phyloP scores from a whole-genome alignment of 1,284 basidiomycete species.

The Microbotryum silenes-acaulis region DNA sequence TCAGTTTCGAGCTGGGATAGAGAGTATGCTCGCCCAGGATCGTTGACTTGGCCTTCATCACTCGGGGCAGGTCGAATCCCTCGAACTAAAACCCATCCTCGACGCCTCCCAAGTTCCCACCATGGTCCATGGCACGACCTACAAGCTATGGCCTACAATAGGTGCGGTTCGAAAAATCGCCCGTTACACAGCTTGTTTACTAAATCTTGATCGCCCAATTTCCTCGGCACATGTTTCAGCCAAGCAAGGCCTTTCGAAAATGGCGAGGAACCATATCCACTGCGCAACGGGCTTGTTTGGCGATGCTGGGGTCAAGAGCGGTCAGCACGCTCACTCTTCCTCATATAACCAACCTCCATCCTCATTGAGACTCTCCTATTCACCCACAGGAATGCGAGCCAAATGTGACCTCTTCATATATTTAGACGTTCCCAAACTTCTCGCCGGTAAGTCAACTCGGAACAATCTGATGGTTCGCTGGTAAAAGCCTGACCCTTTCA shows the following conservation, averaged over 20 bases:
- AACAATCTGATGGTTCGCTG: background rate
- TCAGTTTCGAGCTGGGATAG: slow-evolving; percentile 36
- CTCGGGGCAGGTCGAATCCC: slow-evolving; percentile 50
- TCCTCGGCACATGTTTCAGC: slow-evolving; percentile 41
- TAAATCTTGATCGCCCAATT: background rate
- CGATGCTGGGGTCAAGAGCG: slow-evolving; percentile 59
- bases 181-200: no score
- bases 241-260: slow-evolving; percentile 65
- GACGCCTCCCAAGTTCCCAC: slow-evolving; percentile 58
- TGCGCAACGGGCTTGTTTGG: slow-evolving; percentile 59
- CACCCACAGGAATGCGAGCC: slow-evolving; percentile 60
- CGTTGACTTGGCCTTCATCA: no score
- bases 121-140: slow-evolving; percentile 70
- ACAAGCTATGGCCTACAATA: slow-evolving; percentile 61
- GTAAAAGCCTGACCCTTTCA: background rate
- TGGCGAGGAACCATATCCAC: slow-evolving; percentile 81
- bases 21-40: background rate
- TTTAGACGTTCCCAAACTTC: slow-evolving; percentile 61
- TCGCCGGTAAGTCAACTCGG: slow-evolving; percentile 40
- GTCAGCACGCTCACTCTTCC: slow-evolving; percentile 43
- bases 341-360: background rate
- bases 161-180: slow-evolving; percentile 44
- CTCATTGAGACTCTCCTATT: background rate
- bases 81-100: slow-evolving; percentile 59
- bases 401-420: slow-evolving; percentile 66